phyloP scores from a whole-genome alignment of 768 basidiomycete species.

The Tulasnella sp. region DNA sequence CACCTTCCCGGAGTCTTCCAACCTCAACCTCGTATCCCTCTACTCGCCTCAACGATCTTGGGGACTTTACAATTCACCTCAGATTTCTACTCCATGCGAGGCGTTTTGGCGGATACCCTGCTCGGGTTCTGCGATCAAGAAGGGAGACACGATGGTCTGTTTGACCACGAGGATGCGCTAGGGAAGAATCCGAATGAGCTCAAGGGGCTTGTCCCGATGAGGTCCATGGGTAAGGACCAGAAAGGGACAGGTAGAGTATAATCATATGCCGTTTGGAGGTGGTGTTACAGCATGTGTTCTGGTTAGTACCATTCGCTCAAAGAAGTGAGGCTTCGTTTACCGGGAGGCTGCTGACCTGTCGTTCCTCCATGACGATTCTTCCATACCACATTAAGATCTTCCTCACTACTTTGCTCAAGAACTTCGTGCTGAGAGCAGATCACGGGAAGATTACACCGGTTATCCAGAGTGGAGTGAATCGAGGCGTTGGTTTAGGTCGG shows the following conservation, averaged over 20 bases:
- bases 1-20: constrained; percentile 26
- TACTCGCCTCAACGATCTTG: constrained; percentile 20
- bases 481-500: too few species aligned
- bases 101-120: neutral
- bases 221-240: neutral
- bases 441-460: too few species aligned
- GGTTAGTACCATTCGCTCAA: neutral
- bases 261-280: constrained; percentile 27
- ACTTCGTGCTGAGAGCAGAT: too few species aligned
- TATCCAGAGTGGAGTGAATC: too few species aligned
- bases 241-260: neutral
- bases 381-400: too few species aligned
- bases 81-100: constrained; percentile 32
- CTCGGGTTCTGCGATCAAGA: constrained; percentile 25
- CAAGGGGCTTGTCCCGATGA: neutral
- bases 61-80: constrained; percentile 27
- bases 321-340: too few species aligned
- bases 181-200: neutral
- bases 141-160: constrained; percentile 24
- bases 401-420: too few species aligned
- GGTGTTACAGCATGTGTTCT: constrained; percentile 25
- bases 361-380: too few species aligned
- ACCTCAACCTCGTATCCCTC: constrained; percentile 20
- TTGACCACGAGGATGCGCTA: constrained; percentile 9
- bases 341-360: too few species aligned